These are phyloP conservation scores for Phaseolus lunatus DNA, from an alignment of 306 rosid species.

Conservation along the genomic window DNA sequence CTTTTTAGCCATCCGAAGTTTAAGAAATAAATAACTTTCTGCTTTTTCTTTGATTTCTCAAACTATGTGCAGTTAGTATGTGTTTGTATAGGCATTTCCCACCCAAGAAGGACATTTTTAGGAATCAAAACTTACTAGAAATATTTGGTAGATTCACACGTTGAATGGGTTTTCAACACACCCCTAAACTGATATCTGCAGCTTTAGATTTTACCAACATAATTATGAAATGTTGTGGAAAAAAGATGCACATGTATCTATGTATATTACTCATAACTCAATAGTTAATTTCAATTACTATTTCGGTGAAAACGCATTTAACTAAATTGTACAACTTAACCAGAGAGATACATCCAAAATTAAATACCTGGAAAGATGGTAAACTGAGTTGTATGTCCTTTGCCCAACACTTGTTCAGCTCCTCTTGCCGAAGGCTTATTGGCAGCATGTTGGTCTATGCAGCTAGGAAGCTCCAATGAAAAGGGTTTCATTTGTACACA, in stretches of 20 bases:
- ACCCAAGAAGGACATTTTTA: neutral
- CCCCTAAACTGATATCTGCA: conserved; percentile 10
- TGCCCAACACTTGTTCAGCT: conserved; percentile 60
- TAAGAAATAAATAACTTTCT: neutral
- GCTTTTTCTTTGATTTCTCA: conserved; percentile 11
- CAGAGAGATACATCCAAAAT: conserved; percentile 1
- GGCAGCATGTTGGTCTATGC: conserved; percentile 61
- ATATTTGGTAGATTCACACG: neutral
- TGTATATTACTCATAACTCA: conserved; percentile 32
- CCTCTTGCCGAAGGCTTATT: conserved; percentile 58
- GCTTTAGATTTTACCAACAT: conserved; percentile 27
- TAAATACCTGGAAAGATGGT: conserved; percentile 77
- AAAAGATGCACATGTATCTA: conserved; percentile 19
- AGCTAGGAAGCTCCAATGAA: conserved; percentile 56
- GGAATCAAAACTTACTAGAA: neutral
- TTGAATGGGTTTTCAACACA: neutral
- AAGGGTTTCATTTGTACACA: conserved; percentile 71
- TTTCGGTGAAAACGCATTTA: neutral
- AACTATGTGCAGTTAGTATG: neutral
- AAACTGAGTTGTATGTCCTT: conserved; percentile 68
- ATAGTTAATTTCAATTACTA: neutral
- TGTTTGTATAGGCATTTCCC: neutral
- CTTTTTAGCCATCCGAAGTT: conserved; percentile 8
- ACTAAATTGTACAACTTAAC: conserved; percentile 24
- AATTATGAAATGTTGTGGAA: neutral